Base-by-base conservation (phyloP, 2,329 filamentous ascomycete genomes). In the Aschersonia sp. region DNA sequence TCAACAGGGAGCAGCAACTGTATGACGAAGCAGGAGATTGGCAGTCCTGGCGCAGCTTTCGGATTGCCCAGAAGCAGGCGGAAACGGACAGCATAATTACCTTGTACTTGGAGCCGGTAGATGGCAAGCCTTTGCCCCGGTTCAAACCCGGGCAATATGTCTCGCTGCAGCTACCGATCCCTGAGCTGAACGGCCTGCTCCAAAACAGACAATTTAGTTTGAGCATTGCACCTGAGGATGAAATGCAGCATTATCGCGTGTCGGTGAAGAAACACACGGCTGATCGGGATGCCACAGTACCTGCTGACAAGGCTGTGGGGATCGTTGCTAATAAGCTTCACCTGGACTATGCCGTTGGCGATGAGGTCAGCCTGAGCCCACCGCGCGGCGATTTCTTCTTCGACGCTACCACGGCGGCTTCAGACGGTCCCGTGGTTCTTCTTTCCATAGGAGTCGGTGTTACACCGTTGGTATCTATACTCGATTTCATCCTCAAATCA, bases 141-240 rank as follows among this genome's bases (percentile, higher is more conserved):
- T 89, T 76, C 66, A 68, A 72, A 42, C 82, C 85, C 0, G 85
- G 85, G 37, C 83, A 88, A 63, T 89, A 87, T 58, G 72, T 87
- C 57, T 82, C 78, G 42, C 62, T 88, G 46, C 76, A 76, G 53
- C 61, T 83, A 1, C 67, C 72, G 43, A 72, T 87, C 1, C 76
- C 80, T 0, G 68, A 72, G 44, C 69, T 83, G 29, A 56, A 55
- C 12, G 74, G 75, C n/a, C 71, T 81, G 54, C 65, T 72, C 49
- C 86, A 90, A 63, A 78, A 79, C 49, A 68, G 85, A 48, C 85
- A 90, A 67, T 90, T 87, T 68, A 85, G 79, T 44, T 69, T 90
- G 48, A 83, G 78, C 57, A 79, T 85, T 55, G 70, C 66, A 2
- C 69, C 71, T 4, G 53, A 54, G 30, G 55, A 54, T n/a, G 68